Percentiles rank a stretch among this genome's conserved stretches.
phyloP scores from a whole-genome alignment of 768 basidiomycete genomes.

The Lactarius hengduanensis region DNA sequence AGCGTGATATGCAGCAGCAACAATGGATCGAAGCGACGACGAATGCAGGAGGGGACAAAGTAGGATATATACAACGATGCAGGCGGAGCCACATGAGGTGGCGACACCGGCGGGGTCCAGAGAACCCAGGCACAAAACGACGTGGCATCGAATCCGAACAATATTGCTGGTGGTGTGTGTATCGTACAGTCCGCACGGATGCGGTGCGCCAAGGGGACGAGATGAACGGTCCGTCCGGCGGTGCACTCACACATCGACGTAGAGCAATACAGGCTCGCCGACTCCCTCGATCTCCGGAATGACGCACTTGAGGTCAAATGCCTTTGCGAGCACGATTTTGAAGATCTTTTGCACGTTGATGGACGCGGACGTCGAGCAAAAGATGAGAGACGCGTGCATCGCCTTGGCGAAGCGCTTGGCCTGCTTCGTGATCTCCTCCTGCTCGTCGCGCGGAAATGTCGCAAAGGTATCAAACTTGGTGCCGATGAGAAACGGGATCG shows the following conservation, averaged over 20 bases:
- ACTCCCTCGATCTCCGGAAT: slow-evolving; percentile 97
- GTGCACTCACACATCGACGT: slow-evolving; percentile 69
- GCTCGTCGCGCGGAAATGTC: slow-evolving; percentile 94
- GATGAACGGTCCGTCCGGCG: not conserved
- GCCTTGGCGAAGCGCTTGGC: slow-evolving; percentile 98
- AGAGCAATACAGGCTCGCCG: slow-evolving; percentile 93
- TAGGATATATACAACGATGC: slow-evolving; percentile 24
- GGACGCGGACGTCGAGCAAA: slow-evolving; percentile 97
- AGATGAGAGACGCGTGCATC: slow-evolving; percentile 99
- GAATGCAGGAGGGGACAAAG: slow-evolving; percentile 18
- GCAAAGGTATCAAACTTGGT: slow-evolving; percentile 98
- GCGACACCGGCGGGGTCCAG: not conserved
- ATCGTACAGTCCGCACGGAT: slow-evolving; percentile 16
- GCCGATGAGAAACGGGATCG: slow-evolving; percentile 97
- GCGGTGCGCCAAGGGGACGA: slow-evolving; percentile 1
- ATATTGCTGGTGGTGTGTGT: slow-evolving; percentile 14
- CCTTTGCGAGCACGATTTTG: slow-evolving; percentile 96
- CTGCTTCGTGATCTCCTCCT: slow-evolving; percentile 99
- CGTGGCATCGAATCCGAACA: slow-evolving; percentile 17
- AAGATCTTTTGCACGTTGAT: slow-evolving; percentile 99
- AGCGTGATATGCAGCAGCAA: slow-evolving; percentile 30
- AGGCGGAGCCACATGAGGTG: slow-evolving; percentile 5
- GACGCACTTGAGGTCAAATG: slow-evolving; percentile 98
- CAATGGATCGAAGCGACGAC: slow-evolving; percentile 26
- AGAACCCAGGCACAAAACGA: slow-evolving; percentile 2